Evolutionary conservation across 768 basidiomycete genomes (phyloP), one percentile per base, ranked within the genome.

Genomic region (Coprinopsis sp.): DNA sequence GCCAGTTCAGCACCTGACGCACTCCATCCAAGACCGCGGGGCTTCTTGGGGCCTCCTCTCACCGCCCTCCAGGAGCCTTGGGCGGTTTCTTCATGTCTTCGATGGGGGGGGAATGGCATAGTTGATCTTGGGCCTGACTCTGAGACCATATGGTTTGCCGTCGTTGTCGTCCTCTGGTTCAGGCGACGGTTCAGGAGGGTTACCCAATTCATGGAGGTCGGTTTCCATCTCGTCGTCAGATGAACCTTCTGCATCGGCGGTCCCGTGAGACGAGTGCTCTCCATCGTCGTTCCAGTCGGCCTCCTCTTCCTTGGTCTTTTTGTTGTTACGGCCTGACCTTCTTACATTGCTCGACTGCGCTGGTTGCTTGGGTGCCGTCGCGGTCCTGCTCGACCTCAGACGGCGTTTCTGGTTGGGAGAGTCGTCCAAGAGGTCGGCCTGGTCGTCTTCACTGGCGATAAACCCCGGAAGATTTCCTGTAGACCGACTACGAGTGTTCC

Each of bases 31-130:
- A 80, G 75, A 8, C 73, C 74, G 52, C 75, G 70, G 33, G 64
- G 56, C 36, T 68, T 69, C 22, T 64, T 66, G 19, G 52, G 56
- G 1, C 60, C 62, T 2, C 57, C 64, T 56, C 61, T 12, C 54
- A 64, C 36, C 60, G 68, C 10, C 65, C 64, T 44, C 45, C 44
- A 16, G 54, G 57, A 8, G 46, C 41, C 49, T 69, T 72, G 24
- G 68, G 62, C 4, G 78, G 76, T 33, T 72, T 72, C 2, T 61
- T 56, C 61, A 86, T 66, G 28, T 90, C 87, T 40, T 91, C 89
- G 13, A 91, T 67, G 1, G 84, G 0, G 89, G 88, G 1, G 85
- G 87, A 18, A 90, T 85, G 11, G 83, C 82, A 47, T 91, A 91
- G 58, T 91, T 89, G 54, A 91, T 80, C 50, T 76, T 74, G 36